These are phyloP conservation scores for Cucurbita pepo DNA, from an alignment of 306 rosid species.

Conservation along the genomic window DNA sequence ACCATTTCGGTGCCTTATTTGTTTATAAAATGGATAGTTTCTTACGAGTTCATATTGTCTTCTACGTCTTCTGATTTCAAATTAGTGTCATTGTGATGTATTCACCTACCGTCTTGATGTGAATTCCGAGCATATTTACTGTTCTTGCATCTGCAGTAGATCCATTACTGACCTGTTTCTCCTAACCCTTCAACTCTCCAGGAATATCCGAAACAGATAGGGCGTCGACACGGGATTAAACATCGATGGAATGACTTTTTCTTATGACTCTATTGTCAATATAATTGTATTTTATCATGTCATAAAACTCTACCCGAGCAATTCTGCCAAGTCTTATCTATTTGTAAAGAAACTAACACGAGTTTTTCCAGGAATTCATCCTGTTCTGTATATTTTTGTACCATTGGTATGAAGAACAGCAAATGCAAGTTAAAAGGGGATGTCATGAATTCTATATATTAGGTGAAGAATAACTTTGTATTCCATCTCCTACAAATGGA, in stretches of 20 bases:
- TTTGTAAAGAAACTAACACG: conserved; percentile 8
- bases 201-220: conserved; percentile 5
- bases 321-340: background rate
- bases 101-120: background rate
- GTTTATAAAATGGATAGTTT: background rate
- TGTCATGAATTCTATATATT: background rate
- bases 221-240: background rate
- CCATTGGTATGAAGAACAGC: background rate
- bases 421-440: background rate
- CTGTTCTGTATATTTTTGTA: conserved; percentile 1
- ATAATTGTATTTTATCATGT: conserved; percentile 2
- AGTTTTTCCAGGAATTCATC: background rate
- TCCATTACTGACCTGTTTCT: background rate
- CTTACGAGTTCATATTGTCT: background rate
- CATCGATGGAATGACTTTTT: conserved; percentile 3
- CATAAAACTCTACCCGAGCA: background rate
- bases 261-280: background rate
- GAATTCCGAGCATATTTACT: background rate
- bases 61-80: background rate
- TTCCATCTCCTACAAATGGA: background rate
- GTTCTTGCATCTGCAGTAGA: background rate
- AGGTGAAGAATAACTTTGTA: background rate
- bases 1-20: background rate
- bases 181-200: background rate
- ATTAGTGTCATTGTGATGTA: background rate